These are phyloP conservation scores for Phlebiopsis gigantea DNA, from an alignment of 768 basidiomycete species.

Conservation along the genomic window DNA sequence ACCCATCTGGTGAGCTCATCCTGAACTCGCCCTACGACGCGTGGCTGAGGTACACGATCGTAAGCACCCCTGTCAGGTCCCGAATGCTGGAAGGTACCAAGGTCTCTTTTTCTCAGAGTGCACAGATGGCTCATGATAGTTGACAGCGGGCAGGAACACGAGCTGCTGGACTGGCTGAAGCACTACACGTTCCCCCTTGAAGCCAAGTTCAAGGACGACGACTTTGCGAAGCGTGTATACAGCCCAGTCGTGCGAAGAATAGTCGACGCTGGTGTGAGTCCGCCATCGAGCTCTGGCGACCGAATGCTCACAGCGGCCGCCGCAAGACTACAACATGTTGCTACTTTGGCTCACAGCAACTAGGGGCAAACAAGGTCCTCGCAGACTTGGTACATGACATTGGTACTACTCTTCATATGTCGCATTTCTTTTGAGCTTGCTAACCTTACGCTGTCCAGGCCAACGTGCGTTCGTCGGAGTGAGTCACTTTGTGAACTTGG, in stretches of 20 bases:
- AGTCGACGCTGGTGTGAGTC: constrained; percentile 68
- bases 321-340: constrained; percentile 90
- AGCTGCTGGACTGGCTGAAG: constrained; percentile 86
- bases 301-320: background rate
- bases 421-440: too few species aligned
- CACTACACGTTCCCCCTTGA: constrained; percentile 88
- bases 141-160: constrained; percentile 71
- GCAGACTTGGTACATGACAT: constrained; percentile 57
- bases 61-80: constrained; percentile 79
- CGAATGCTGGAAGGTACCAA: constrained; percentile 54
- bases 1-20: constrained; percentile 72
- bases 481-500: constrained; percentile 23
- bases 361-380: constrained; percentile 74
- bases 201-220: constrained; percentile 59
- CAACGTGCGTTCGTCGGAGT: constrained; percentile 87
- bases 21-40: background rate
- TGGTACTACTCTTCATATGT: too few species aligned
- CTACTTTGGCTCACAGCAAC: constrained; percentile 83
- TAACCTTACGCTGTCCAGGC: too few species aligned
- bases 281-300: background rate
- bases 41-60: background rate
- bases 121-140: background rate
- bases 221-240: constrained; percentile 70
- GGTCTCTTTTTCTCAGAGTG: background rate
- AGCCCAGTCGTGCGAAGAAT: constrained; percentile 63